Conservation (phyloP, 768 basidiomycete genomes). For the Kwoniella bestiolae region DNA sequence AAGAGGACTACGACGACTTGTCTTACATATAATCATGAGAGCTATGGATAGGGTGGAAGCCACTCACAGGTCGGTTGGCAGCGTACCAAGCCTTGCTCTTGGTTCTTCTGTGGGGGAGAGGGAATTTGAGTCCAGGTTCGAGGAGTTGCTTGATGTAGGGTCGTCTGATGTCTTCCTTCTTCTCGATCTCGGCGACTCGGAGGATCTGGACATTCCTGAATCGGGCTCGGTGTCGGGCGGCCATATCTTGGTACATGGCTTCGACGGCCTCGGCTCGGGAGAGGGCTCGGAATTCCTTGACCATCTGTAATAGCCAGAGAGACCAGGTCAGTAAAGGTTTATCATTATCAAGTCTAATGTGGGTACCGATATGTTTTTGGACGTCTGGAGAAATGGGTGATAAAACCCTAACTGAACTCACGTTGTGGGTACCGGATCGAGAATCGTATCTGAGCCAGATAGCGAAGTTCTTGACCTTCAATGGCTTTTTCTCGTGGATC, state of each 20-base stretch:
- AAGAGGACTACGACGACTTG: background rate
- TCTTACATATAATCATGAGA: background rate
- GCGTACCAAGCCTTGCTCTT: conserved; percentile 58
- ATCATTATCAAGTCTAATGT: too few species aligned
- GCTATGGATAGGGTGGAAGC: background rate
- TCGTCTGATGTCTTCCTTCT: conserved; percentile 86
- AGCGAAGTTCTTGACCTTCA: conserved; percentile 99
- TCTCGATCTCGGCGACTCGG: conserved; percentile 94
- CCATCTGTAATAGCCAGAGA: conserved; percentile 43
- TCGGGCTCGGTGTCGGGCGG: conserved; percentile 96
- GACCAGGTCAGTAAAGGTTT: background rate
- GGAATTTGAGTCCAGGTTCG: conserved; percentile 90
- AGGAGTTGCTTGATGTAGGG: conserved; percentile 98
- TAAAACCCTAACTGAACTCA: conserved; percentile 63
- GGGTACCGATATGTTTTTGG: too few species aligned
- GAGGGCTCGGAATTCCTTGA: conserved; percentile 81
- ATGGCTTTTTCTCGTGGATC: conserved; percentile 96
- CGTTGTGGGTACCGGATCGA: conserved; percentile 99
- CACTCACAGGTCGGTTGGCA: conserved; percentile 53
- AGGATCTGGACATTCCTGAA: conserved; percentile 99
- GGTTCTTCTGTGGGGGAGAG: conserved; percentile 74
- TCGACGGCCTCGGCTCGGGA: conserved; percentile 92
- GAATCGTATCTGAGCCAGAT: conserved; percentile 99
- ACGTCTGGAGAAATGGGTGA: background rate
- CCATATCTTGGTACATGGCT: conserved; percentile 99